These are phyloP conservation scores for Penicillium sp. DNA, from an alignment of 2,329 filamentous ascomycete genomes.

Conservation along the genomic window DNA sequence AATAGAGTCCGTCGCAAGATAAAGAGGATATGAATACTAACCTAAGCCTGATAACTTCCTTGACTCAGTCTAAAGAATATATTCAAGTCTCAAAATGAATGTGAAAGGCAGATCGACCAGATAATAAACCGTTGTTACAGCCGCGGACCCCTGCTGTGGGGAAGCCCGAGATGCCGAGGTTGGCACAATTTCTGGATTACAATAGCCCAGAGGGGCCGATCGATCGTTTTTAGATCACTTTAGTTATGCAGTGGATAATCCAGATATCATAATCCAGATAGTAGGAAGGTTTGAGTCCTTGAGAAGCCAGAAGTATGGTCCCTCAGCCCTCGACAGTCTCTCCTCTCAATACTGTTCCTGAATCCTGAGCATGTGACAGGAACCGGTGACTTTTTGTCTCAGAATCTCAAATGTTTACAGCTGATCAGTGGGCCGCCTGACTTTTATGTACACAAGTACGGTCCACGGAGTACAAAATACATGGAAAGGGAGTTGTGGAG, in stretches of 20 bases:
- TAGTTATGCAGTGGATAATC: neutral
- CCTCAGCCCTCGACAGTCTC: too few relatives aligned
- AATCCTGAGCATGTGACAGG: slow-evolving; percentile 3
- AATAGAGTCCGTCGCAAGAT: neutral
- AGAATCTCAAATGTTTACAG: neutral
- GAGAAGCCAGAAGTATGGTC: too few relatives aligned
- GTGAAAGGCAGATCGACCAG: slow-evolving; percentile 5
- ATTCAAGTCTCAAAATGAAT: slow-evolving; percentile 2
- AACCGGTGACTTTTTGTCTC: neutral
- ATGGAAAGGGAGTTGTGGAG: too few relatives aligned
- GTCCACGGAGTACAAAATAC: too few relatives aligned
- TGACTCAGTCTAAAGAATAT: neutral
- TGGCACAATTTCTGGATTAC: slow-evolving; percentile 7
- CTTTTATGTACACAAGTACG: neutral
- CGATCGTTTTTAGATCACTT: neutral
- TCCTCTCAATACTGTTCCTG: neutral
- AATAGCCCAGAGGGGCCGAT: neutral
- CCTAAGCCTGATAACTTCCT: neutral
- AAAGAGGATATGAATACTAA: neutral
- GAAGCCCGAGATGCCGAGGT: slow-evolving; percentile 34
- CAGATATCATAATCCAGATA: neutral
- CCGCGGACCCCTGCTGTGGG: slow-evolving; percentile 30
- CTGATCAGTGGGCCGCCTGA: neutral
- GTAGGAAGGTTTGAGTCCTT: too few relatives aligned
- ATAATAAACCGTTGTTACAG: slow-evolving; percentile 6